phyloP scores from a whole-genome alignment of 371 early-diverging fungal genomes.

The Mucor sp. region DNA sequence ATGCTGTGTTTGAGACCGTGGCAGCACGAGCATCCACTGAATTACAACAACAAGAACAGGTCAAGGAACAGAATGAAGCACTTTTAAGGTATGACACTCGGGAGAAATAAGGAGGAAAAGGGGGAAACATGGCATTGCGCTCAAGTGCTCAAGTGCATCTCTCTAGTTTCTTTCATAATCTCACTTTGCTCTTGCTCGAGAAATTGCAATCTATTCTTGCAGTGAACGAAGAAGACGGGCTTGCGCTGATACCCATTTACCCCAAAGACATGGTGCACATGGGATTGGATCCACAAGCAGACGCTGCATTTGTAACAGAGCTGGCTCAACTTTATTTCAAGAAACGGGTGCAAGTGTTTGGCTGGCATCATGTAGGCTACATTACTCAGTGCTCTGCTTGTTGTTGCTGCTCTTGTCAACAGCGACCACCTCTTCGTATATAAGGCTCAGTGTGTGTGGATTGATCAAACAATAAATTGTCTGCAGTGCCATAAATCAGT shows the following conservation, averaged over 20 bases:
- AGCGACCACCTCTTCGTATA: conserved; percentile 1
- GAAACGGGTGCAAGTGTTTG: conserved; percentile 29
- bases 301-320: conserved; percentile 43
- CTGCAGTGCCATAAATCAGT: conserved; percentile 21
- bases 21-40: conserved; percentile 22
- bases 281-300: conserved; percentile 47
- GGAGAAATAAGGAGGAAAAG: background rate
- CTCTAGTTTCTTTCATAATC: conserved; percentile 44
- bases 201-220: conserved; percentile 34
- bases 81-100: background rate
- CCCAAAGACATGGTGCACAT: conserved; percentile 48
- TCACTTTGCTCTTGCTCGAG: conserved; percentile 34
- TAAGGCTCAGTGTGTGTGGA: background rate
- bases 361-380: conserved; percentile 13
- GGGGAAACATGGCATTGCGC: background rate
- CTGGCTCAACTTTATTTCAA: conserved; percentile 48
- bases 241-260: conserved; percentile 20
- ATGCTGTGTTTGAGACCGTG: conserved; percentile 33
- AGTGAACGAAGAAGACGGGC: conserved; percentile 23
- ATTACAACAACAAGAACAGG: background rate
- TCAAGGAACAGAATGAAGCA: conserved; percentile 3
- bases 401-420: background rate
- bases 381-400: conserved; percentile 1
- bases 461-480: conserved; percentile 10
- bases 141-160: background rate